A percentile compares a stretch with the other conserved stretches of the same genome.
Evolutionary conservation across 768 basidiomycete genomes (phyloP).

Genomic region (Rhodotorula kratochvilovae): DNA sequence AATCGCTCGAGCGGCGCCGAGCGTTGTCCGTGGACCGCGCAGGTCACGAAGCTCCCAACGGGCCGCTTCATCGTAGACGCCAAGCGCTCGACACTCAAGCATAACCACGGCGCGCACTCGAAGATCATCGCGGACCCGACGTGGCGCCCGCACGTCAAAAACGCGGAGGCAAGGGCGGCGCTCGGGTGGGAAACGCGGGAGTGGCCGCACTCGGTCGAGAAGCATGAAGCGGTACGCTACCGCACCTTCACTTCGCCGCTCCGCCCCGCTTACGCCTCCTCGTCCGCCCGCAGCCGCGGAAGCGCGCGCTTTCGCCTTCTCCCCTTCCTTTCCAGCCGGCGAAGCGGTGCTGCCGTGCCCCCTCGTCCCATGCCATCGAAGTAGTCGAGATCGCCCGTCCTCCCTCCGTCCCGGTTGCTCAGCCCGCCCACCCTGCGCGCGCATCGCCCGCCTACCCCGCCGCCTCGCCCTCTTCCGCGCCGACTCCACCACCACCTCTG

Average conservation of each 20-base stretch:
- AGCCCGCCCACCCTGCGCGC: background rate
- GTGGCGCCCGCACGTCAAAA: background rate
- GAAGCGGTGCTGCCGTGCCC: too few relatives aligned
- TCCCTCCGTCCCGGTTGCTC: too few relatives aligned
- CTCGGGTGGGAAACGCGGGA: background rate
- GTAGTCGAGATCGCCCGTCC: too few relatives aligned
- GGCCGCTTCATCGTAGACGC: background rate
- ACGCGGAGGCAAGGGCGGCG: background rate
- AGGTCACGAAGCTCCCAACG: background rate
- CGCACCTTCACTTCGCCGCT: too few relatives aligned
- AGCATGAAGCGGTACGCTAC: too few relatives aligned
- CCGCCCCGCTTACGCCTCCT: too few relatives aligned
- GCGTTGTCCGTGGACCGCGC: background rate
- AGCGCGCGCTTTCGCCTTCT: too few relatives aligned
- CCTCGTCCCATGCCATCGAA: too few relatives aligned
- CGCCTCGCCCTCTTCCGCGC: background rate
- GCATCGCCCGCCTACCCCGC: background rate
- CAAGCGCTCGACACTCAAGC: background rate
- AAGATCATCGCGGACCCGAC: background rate
- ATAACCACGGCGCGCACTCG: background rate
- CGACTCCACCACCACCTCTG: background rate
- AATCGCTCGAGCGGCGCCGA: background rate
- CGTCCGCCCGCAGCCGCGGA: too few relatives aligned
- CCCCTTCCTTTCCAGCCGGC: too few relatives aligned
- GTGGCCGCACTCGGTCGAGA: background rate